Evolutionary conservation across 331 rosid genomes (phyloP).

Genomic region (Erythrophleum ivorense): DNA sequence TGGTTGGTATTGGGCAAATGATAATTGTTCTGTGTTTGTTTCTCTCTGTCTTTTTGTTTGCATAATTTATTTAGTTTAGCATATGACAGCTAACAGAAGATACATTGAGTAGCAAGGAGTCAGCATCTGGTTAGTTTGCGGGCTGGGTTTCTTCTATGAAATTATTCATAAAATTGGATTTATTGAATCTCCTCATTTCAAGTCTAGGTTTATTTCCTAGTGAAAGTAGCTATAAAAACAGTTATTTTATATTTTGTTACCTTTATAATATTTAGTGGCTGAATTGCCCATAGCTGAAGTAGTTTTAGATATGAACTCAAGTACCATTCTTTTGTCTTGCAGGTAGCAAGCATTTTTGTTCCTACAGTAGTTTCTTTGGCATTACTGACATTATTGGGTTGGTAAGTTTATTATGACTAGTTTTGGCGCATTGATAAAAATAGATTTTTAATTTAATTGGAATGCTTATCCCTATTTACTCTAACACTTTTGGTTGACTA

Average conservation of each 20-base stretch:
- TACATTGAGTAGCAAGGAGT: constrained; percentile 10
- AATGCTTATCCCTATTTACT: constrained; percentile 33
- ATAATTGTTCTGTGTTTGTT: constrained; percentile 4
- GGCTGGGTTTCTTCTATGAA: background rate
- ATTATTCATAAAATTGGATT: constrained; percentile 2
- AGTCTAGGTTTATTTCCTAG: constrained; percentile 6
- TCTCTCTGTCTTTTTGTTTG: background rate
- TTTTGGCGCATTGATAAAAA: constrained; percentile 16
- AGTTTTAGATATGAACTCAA: constrained; percentile 33
- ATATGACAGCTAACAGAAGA: background rate
- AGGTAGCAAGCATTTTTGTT: constrained; percentile 97
- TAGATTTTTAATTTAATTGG: constrained; percentile 22
- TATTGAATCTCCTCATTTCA: constrained; percentile 1
- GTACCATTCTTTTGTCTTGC: constrained; percentile 47
- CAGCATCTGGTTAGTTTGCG: constrained; percentile 24
- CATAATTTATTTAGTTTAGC: background rate
- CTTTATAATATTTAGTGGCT: background rate
- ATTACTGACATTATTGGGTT: constrained; percentile 72
- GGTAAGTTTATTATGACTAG: constrained; percentile 60
- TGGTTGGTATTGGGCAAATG: constrained; percentile 1
- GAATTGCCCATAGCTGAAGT: constrained; percentile 21
- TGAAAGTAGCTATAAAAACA: background rate
- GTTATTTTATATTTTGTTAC: background rate
- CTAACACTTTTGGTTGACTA: constrained; percentile 14
- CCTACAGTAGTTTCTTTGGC: constrained; percentile 84